A percentile compares a stretch with the other conserved stretches of the same genome.
Evolutionary conservation across 2,329 filamentous ascomycete species (phyloP).

Genomic region (Laburnicola sp.): DNA sequence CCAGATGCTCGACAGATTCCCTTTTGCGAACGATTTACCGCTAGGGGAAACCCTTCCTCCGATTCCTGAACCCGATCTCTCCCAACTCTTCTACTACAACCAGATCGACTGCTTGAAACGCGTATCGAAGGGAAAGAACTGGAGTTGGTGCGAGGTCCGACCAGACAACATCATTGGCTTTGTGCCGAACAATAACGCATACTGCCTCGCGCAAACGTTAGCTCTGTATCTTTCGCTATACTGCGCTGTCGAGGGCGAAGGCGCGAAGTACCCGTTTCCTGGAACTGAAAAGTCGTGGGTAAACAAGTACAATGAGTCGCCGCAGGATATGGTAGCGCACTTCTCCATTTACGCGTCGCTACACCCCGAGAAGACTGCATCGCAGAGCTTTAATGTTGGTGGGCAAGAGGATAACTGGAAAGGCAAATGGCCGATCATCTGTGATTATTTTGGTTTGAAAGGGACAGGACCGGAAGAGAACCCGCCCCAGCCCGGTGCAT

Average conservation of each 20-base stretch:
- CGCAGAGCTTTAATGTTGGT: constrained; percentile 50
- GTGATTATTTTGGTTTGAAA: constrained; percentile 52
- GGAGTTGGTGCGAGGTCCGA: constrained; percentile 48
- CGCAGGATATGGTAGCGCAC: constrained; percentile 49
- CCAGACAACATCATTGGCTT: constrained; percentile 50
- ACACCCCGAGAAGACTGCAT: constrained; percentile 45
- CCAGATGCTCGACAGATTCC: constrained; percentile 43
- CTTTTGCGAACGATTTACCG: constrained; percentile 36
- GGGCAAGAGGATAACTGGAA: constrained; percentile 49
- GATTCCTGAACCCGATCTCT: constrained; percentile 41
- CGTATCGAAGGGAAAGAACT: constrained; percentile 44
- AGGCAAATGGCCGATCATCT: constrained; percentile 52
- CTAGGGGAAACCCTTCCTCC: constrained; percentile 36
- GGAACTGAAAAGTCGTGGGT: constrained; percentile 45
- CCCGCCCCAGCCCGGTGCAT: constrained; percentile 34
- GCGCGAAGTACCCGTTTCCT: constrained; percentile 46
- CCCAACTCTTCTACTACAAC: constrained; percentile 48
- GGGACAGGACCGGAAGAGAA: constrained; percentile 41
- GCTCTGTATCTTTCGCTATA: constrained; percentile 46
- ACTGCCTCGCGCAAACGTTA: constrained; percentile 44
- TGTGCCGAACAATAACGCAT: constrained; percentile 48
- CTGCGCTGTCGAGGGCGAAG: constrained; percentile 44
- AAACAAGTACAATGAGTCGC: constrained; percentile 46
- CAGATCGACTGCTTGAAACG: constrained; percentile 47
- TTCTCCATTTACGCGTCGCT: constrained; percentile 50